phyloP scores from a whole-genome alignment of 179 eudicot genomes.

The Amaranthus tricolor region DNA sequence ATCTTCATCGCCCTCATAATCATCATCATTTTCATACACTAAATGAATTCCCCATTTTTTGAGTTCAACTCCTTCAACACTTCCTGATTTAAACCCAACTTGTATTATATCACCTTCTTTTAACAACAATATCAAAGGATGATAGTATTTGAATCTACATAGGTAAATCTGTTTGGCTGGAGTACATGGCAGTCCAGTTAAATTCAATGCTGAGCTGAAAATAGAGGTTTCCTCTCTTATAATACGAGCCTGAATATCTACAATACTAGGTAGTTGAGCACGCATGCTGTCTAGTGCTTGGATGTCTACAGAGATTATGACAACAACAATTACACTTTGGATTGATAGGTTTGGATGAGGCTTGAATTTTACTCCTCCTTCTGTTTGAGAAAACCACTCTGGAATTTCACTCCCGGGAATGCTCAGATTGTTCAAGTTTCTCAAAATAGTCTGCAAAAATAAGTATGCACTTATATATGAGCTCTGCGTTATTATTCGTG shows the following conservation, averaged over 20 bases:
- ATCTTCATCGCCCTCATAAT: constrained; percentile 47
- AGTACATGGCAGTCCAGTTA: constrained; percentile 43
- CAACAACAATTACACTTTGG: constrained; percentile 42
- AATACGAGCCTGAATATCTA: constrained; percentile 35
- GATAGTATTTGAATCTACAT: constrained; percentile 37
- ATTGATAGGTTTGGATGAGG: constrained; percentile 35
- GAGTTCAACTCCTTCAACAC: constrained; percentile 34
- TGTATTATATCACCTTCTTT: constrained; percentile 46
- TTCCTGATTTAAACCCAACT: constrained; percentile 16
- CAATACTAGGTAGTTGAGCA: constrained; percentile 25
- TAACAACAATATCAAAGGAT: constrained; percentile 38
- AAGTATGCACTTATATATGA: background rate
- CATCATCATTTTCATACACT: constrained; percentile 59
- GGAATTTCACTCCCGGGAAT: constrained; percentile 37
- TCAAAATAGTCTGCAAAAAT: constrained; percentile 32
- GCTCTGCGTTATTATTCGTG: no score
- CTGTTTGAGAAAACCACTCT: constrained; percentile 27
- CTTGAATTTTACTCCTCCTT: constrained; percentile 11
- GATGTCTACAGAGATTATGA: constrained; percentile 41
- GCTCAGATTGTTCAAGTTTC: constrained; percentile 27
- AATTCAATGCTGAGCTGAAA: constrained; percentile 23
- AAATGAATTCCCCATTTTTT: constrained; percentile 44
- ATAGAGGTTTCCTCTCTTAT: constrained; percentile 24
- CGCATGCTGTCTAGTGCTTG: constrained; percentile 14
- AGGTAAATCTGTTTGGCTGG: constrained; percentile 48